Evolutionary conservation across 2,329 filamentous ascomycete genomes (phyloP), one percentile per base, ranked within the genome.

Genomic region (Pseudogymnoascus sp.): DNA sequence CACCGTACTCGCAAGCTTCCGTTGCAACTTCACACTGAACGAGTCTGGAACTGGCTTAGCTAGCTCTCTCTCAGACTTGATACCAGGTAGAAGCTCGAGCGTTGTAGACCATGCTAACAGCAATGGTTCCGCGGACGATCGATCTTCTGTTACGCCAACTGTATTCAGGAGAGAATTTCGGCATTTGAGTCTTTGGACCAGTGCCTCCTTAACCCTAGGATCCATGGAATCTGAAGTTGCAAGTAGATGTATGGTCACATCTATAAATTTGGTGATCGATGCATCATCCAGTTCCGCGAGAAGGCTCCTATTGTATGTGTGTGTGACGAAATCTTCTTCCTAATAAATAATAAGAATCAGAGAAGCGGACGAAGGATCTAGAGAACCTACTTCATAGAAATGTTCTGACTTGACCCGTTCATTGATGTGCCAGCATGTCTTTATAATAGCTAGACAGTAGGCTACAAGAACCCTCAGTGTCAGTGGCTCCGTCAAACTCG

Each of bases 251-350:
- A 61, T 63, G 16, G 80, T 77, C 36, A 76, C 70, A 37, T 69
- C 61, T 21, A 74, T 46, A 21, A 73, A 68, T n/a, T 68, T 56
- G 14, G 72, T 63, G 34, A 73, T 71, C 4, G 62, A 61, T 4
- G 80, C 77, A 2, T 80, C 75, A 14, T 84, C 78, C 63, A 93
- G 80, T 12, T 82, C 77, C 25, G 86, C 84, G 5, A 97, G 80
- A 0, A 99, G 79, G 11, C 85, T 86, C 38, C 93, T 85, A 68
- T 92, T 89, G 73, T 95, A 97, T 0, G 93, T 89, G 74, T 96
- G 92, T 5, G 91, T 93, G 18, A 96, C 91, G 72, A 99, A 97
- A 72, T 99, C 95, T 75, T 99, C 95, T 76, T 99, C 95, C 88
- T 93, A 63, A 9, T 34, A 14, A n/a, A 34, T 6, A 2, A 21